Percentiles rank a stretch among this genome's conserved stretches.
phyloP scores from a whole-genome alignment of 176 grass and related monocot species.

The Aegilops speltoides region DNA sequence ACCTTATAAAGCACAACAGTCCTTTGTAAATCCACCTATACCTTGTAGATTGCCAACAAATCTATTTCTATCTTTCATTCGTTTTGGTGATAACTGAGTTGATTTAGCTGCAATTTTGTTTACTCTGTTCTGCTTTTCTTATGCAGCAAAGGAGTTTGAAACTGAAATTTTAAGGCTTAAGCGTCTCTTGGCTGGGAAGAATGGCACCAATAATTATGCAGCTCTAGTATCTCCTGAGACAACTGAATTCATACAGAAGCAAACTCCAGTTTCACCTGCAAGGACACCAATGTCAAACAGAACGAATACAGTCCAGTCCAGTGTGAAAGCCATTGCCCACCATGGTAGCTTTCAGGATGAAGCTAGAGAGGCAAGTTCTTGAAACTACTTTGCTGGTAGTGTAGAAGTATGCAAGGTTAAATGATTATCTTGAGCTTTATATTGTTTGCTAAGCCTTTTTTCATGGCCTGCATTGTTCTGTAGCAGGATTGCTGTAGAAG shows the following conservation, averaged over 20 bases:
- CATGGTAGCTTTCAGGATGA: constrained; percentile 15
- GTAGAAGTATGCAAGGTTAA: constrained; percentile 4
- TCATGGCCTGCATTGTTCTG: constrained; percentile 35
- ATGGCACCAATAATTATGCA: constrained; percentile 21
- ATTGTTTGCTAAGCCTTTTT: constrained; percentile 17
- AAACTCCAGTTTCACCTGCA: constrained; percentile 5
- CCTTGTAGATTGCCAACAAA: not conserved
- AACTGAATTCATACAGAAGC: not conserved
- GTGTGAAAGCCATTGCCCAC: not conserved
- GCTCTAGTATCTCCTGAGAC: not conserved
- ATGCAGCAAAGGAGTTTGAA: constrained; percentile 59
- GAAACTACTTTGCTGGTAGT: not conserved
- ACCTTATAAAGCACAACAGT: not conserved
- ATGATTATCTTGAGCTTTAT: constrained; percentile 9
- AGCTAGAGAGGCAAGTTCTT: constrained; percentile 30
- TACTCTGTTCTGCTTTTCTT: not conserved
- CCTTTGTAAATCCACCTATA: not conserved
- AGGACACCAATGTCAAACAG: constrained; percentile 22
- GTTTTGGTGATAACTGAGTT: not conserved
- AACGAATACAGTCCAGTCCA: not conserved
- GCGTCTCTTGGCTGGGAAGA: constrained; percentile 47
- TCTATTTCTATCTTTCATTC: not conserved
- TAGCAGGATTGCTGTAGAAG: constrained; percentile 54
- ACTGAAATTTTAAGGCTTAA: constrained; percentile 57
- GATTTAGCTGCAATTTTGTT: not conserved